phyloP scores from a whole-genome alignment of 2,329 filamentous ascomycete species.

The Neonectria faginata region DNA sequence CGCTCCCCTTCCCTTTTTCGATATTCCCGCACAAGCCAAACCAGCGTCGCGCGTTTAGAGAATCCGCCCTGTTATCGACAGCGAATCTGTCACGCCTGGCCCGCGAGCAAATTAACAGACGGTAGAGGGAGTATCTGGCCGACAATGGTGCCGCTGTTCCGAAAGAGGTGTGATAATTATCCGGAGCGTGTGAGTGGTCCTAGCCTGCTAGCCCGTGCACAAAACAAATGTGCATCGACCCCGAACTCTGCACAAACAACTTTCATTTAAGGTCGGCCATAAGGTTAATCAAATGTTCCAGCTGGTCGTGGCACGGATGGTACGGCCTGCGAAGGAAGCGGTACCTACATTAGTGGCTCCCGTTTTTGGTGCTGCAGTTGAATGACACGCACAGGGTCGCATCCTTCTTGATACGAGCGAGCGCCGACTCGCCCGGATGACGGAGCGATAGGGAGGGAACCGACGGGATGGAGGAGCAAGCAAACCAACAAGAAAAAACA shows the following conservation, averaged over 20 bases:
- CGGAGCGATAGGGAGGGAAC: not conserved
- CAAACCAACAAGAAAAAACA: conserved; percentile 6
- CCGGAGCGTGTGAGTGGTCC: conserved; percentile 1
- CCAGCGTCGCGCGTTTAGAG: conserved; percentile 12
- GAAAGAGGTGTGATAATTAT: conserved; percentile 13
- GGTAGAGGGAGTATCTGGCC: not conserved
- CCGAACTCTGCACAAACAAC: conserved; percentile 1
- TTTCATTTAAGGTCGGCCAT: conserved; percentile 4
- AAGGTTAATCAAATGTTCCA: conserved; percentile 12
- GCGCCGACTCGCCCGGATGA: conserved; percentile 27
- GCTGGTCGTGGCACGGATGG: conserved; percentile 20
- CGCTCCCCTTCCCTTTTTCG: not conserved
- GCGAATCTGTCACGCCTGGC: not conserved
- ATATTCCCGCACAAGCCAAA: not conserved
- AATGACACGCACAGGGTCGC: not conserved
- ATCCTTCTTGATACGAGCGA: conserved; percentile 40
- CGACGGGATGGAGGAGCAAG: not conserved
- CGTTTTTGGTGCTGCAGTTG: conserved; percentile 24
- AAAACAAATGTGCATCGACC: not conserved
- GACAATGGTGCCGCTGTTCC: conserved; percentile 26
- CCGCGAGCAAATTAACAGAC: not conserved
- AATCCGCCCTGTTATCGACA: not conserved
- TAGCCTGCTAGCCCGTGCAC: not conserved
- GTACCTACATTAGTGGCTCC: conserved; percentile 40
- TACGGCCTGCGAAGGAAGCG: conserved; percentile 16